phyloP scores from a whole-genome alignment of 2,329 filamentous ascomycete species.

The Claviceps humidiphila region DNA sequence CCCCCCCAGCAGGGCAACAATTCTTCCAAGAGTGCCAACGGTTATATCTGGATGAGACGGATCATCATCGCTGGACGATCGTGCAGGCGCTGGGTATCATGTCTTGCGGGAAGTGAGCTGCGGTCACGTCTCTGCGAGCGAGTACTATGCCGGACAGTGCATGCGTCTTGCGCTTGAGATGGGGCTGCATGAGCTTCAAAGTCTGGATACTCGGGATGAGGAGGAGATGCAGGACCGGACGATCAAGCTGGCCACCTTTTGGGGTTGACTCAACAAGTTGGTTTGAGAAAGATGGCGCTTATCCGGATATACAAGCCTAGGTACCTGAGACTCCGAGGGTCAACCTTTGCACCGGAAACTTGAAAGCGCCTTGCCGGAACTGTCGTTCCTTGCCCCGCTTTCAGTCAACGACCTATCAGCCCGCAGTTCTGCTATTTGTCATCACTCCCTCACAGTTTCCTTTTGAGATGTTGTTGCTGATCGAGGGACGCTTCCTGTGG shows the following conservation, averaged over 20 bases:
- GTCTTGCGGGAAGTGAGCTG: slow-evolving; percentile 62
- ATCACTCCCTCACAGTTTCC: no score
- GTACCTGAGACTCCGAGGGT: no score
- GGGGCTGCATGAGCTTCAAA: slow-evolving; percentile 44
- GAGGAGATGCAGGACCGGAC: slow-evolving; percentile 40
- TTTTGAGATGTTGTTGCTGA: no score
- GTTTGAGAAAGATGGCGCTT: no score
- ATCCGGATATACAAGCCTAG: no score
- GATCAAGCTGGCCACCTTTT: slow-evolving; percentile 45
- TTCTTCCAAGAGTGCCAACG: slow-evolving; percentile 58
- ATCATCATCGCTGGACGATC: slow-evolving; percentile 51
- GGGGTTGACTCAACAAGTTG: slow-evolving; percentile 50
- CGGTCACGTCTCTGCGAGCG: slow-evolving; percentile 56
- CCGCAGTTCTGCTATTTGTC: no score
- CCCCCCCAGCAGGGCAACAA: slow-evolving; percentile 51
- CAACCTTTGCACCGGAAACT: no score
- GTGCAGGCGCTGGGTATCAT: slow-evolving; percentile 63
- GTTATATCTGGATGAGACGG: slow-evolving; percentile 40
- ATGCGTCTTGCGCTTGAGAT: slow-evolving; percentile 59
- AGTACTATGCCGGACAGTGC: slow-evolving; percentile 57
- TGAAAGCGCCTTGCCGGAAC: no score
- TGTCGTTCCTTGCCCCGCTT: no score
- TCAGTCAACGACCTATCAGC: no score
- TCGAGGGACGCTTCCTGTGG: no score
- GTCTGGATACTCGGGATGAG: slow-evolving; percentile 14